A percentile compares a stretch with the other conserved stretches of the same genome.
phyloP scores from a whole-genome alignment of 208 protist species.

The Strigomonas galati region DNA sequence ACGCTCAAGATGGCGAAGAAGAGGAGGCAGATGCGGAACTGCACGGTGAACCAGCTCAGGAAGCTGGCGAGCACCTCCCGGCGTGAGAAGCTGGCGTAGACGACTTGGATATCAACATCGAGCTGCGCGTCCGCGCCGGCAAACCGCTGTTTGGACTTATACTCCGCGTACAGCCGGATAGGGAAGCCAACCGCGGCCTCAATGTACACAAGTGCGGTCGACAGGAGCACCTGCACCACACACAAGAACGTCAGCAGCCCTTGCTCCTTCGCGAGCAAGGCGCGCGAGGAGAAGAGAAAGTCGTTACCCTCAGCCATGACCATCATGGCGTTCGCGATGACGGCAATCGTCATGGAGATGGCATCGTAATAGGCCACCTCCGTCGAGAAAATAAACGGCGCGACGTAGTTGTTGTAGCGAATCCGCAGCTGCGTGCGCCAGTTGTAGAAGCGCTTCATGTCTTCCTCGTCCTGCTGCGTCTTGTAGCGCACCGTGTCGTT shows the following conservation, averaged over 20 bases:
- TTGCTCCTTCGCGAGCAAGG: not conserved
- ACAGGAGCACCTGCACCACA: slow-evolving; percentile 47
- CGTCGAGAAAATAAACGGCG: slow-evolving; percentile 35
- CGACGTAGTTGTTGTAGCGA: slow-evolving; percentile 59
- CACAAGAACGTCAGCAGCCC: slow-evolving; percentile 28
- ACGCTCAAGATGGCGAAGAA: slow-evolving; percentile 58
- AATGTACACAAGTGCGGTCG: slow-evolving; percentile 36
- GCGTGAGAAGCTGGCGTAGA: slow-evolving; percentile 39
- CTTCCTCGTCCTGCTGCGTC: not conserved
- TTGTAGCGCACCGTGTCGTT: not conserved
- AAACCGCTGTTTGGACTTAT: slow-evolving; percentile 58
- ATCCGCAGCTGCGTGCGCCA: slow-evolving; percentile 17
- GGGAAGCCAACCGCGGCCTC: slow-evolving; percentile 55
- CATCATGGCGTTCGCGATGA: slow-evolving; percentile 59
- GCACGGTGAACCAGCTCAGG: slow-evolving; percentile 39
- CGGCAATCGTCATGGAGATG: slow-evolving; percentile 49
- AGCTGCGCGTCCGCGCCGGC: slow-evolving; percentile 30
- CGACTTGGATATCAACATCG: slow-evolving; percentile 47
- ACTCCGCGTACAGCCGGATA: slow-evolving; percentile 47
- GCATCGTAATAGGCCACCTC: slow-evolving; percentile 53
- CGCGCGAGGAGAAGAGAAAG: not conserved
- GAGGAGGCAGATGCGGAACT: slow-evolving; percentile 54
- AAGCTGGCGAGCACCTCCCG: slow-evolving; percentile 40
- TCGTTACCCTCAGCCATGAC: slow-evolving; percentile 34
- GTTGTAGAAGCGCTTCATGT: not conserved